phyloP scores from a whole-genome alignment of 352 stramenopile species.

The Globisporangium solare region DNA sequence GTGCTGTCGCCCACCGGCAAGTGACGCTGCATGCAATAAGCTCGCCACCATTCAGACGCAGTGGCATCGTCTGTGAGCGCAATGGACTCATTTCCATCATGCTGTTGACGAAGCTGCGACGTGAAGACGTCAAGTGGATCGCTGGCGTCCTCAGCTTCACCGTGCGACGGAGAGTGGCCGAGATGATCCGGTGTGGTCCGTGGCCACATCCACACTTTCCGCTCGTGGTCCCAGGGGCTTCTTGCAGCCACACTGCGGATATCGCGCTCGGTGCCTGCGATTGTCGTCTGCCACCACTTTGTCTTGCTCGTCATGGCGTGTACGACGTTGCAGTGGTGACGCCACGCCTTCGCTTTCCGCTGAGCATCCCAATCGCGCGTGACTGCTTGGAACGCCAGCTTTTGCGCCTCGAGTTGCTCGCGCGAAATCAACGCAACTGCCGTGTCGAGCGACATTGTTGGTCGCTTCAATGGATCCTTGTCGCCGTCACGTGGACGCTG shows the following conservation, averaged over 20 bases:
- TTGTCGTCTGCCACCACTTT: constrained; percentile 46
- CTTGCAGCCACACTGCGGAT: constrained; percentile 34
- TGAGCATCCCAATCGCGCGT: constrained; percentile 12
- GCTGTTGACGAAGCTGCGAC: not conserved
- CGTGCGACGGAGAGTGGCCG: too few species aligned
- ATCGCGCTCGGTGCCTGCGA: constrained; percentile 41
- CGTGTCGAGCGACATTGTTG: not conserved
- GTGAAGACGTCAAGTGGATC: too few species aligned
- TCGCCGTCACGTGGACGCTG: not conserved
- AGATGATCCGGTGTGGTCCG: not conserved
- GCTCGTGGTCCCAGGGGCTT: constrained; percentile 46
- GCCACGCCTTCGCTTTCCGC: constrained; percentile 32
- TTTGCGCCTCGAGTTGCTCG: not conserved
- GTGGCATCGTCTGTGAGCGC: not conserved
- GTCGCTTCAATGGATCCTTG: constrained; percentile 11
- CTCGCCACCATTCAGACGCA: constrained; percentile 55
- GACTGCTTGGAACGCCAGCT: constrained; percentile 4
- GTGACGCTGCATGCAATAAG: constrained; percentile 48
- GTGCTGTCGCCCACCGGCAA: constrained; percentile 13
- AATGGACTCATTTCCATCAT: not conserved
- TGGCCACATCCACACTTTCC: constrained; percentile 44
- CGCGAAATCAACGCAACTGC: not conserved
- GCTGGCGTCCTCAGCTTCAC: too few species aligned
- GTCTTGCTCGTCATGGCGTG: constrained; percentile 26
- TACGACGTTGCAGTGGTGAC: constrained; percentile 29